These are phyloP conservation scores for Euphrasia confusa DNA, from an alignment of 257 asterid species.

Conservation along the genomic window DNA sequence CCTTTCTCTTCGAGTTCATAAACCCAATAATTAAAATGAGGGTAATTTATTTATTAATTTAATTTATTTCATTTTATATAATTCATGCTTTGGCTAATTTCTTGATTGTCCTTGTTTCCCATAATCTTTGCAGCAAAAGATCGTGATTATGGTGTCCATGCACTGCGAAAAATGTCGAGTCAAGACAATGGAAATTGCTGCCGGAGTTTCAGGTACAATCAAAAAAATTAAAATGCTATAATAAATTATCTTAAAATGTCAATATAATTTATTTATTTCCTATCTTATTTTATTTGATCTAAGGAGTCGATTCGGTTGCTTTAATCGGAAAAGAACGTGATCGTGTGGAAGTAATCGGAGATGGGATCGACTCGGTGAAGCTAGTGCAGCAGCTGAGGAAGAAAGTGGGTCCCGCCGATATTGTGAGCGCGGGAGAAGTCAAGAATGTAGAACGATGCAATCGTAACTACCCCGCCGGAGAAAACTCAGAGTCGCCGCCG, in stretches of 20 bases:
- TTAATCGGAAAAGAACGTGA: slow-evolving; percentile 33
- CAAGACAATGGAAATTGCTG: slow-evolving; percentile 37
- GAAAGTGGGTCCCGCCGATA: slow-evolving; percentile 40
- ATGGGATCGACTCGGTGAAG: slow-evolving; percentile 42
- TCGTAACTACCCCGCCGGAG: no score
- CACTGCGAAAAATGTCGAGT: slow-evolving; percentile 32
- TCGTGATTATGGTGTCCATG: slow-evolving; percentile 36
- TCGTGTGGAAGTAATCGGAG: slow-evolving; percentile 45
- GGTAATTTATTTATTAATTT: no score
- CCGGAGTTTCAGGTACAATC: slow-evolving; percentile 34
- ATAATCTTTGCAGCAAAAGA: no score
- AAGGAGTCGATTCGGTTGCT: slow-evolving; percentile 42
- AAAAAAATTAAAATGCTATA: background rate
- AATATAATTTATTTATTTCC: no score
- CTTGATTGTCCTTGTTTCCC: background rate
- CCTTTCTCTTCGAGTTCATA: no score
- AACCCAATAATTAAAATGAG: no score
- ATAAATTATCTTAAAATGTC: no score
- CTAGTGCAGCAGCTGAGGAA: slow-evolving; percentile 39
- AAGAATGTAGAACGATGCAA: background rate
- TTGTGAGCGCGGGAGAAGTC: slow-evolving; percentile 32
- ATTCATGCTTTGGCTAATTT: no score
- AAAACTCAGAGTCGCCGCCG: background rate
- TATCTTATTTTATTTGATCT: background rate
- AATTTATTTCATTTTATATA: no score